Evolutionary conservation across 106 monocot genomes (phyloP).

Genomic region (Dioscorea alata): DNA sequence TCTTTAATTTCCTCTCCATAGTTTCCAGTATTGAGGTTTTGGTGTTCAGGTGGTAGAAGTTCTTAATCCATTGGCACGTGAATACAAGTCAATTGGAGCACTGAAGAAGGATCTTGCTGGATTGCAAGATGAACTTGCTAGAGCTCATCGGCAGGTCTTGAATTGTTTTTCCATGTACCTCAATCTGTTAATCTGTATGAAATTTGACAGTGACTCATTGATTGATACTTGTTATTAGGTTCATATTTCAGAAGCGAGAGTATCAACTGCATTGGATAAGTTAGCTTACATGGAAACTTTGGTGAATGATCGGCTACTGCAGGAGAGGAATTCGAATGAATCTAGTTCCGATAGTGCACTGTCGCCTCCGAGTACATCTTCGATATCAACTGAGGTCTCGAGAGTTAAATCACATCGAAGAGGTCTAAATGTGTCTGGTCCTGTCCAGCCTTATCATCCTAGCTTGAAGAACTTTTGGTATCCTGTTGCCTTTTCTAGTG

Average conservation of each 20-base stretch:
- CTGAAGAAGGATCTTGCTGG: slow-evolving; percentile 92
- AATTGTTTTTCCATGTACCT: neutral
- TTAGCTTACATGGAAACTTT: slow-evolving; percentile 71
- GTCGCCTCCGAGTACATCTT: slow-evolving; percentile 48
- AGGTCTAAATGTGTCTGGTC: slow-evolving; percentile 73
- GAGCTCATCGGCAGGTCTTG: slow-evolving; percentile 49
- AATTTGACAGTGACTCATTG: neutral
- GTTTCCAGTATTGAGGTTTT: neutral
- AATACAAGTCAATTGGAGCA: slow-evolving; percentile 82
- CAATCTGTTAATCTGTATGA: neutral
- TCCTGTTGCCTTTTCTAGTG: slow-evolving; percentile 74
- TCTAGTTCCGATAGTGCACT: slow-evolving; percentile 26
- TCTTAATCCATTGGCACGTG: slow-evolving; percentile 90
- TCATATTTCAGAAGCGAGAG: slow-evolving; percentile 88
- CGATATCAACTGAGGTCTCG: slow-evolving; percentile 12
- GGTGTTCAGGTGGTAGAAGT: slow-evolving; percentile 84
- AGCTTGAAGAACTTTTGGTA: slow-evolving; percentile 88
- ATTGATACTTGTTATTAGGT: slow-evolving; percentile 35
- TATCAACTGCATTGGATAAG: slow-evolving; percentile 72
- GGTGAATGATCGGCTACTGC: slow-evolving; percentile 63
- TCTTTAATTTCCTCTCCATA: too few species aligned
- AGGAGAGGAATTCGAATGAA: slow-evolving; percentile 45
- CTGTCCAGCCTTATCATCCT: slow-evolving; percentile 62
- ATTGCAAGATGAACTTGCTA: slow-evolving; percentile 66
- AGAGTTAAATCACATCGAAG: slow-evolving; percentile 25